Percentiles rank a stretch among this genome's conserved stretches.
phyloP scores from a whole-genome alignment of 2,329 filamentous ascomycete species.

The Clarireedia hainanense region DNA sequence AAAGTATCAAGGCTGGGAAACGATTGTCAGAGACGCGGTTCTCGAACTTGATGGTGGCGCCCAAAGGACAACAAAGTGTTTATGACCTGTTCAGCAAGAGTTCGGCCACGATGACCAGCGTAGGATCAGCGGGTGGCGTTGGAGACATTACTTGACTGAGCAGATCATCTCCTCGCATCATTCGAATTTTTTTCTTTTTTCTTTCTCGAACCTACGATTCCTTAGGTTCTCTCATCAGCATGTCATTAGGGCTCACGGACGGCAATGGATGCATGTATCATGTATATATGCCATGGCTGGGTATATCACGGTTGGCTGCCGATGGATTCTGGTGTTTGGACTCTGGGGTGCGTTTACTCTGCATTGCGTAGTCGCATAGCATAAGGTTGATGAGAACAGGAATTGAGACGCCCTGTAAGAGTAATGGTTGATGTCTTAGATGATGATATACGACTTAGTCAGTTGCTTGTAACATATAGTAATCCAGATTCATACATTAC shows the following conservation, averaged over 20 bases:
- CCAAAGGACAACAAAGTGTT: slow-evolving; percentile 57
- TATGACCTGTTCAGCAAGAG: slow-evolving; percentile 40
- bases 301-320: slow-evolving; percentile 14
- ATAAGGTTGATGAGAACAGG: slow-evolving; percentile 6
- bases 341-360: slow-evolving; percentile 1
- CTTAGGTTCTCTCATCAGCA: not conserved
- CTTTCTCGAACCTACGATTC: not conserved
- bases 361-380: slow-evolving; percentile 14
- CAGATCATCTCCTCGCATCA: not conserved
- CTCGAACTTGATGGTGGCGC: slow-evolving; percentile 51
- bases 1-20: slow-evolving; percentile 69
- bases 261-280: slow-evolving; percentile 6
- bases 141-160: slow-evolving; percentile 1
- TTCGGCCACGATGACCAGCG: slow-evolving; percentile 9
- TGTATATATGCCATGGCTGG: slow-evolving; percentile 11
- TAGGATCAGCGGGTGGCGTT: slow-evolving; percentile 3
- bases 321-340: slow-evolving; percentile 10
- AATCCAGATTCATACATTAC: too few species aligned
- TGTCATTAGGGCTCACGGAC: slow-evolving; percentile 1
- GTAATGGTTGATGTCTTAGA: not conserved
- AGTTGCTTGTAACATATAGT: not conserved
- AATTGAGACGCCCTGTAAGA: not conserved
- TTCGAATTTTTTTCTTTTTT: not conserved
- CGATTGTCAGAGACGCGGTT: slow-evolving; percentile 70
- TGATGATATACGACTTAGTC: not conserved